A percentile compares a stretch with the other conserved stretches of the same genome.
phyloP scores from a whole-genome alignment of 768 basidiomycete genomes.

The Tephrocybe sp. region DNA sequence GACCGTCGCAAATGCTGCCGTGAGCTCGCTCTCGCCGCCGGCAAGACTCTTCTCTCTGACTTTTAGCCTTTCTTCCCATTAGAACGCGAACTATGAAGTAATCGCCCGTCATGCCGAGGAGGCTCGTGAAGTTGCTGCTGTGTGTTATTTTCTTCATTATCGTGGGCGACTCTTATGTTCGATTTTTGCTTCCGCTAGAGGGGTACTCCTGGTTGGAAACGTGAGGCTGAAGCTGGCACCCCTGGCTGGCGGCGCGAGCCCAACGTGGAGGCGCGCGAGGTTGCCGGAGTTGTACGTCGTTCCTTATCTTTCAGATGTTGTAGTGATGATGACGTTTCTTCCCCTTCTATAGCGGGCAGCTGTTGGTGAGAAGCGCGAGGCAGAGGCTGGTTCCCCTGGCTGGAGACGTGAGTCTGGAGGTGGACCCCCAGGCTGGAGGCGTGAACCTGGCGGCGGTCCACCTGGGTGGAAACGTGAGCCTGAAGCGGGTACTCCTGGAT shows the following conservation, averaged over 20 bases:
- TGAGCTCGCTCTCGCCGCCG: slow-evolving; percentile 16
- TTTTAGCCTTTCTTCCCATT: neutral
- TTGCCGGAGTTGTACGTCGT: slow-evolving; percentile 17
- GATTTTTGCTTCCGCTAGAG: neutral
- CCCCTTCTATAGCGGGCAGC: neutral
- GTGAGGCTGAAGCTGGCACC: slow-evolving; percentile 17
- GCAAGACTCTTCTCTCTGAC: slow-evolving; percentile 1
- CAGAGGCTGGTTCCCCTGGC: slow-evolving; percentile 4
- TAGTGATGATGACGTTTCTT: neutral
- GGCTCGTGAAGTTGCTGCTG: neutral
- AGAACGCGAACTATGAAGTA: slow-evolving; percentile 12
- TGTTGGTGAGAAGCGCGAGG: slow-evolving; percentile 6
- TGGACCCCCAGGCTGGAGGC: neutral
- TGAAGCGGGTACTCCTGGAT: neutral
- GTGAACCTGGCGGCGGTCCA: slow-evolving; percentile 10
- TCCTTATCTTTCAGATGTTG: neutral
- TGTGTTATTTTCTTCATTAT: neutral
- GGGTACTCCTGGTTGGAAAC: slow-evolving; percentile 18
- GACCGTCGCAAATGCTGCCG: slow-evolving; percentile 24
- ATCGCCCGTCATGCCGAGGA: slow-evolving; percentile 18
- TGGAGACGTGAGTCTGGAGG: slow-evolving; percentile 15
- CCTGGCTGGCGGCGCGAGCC: slow-evolving; percentile 21
- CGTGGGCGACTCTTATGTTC: neutral
- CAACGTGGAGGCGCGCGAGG: slow-evolving; percentile 12
- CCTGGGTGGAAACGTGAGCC: slow-evolving; percentile 9